Percentiles rank a stretch among this genome's conserved stretches.
phyloP scores from a whole-genome alignment of 495 filamentous ascomycete genomes.

The Evansstolkia leycettana region DNA sequence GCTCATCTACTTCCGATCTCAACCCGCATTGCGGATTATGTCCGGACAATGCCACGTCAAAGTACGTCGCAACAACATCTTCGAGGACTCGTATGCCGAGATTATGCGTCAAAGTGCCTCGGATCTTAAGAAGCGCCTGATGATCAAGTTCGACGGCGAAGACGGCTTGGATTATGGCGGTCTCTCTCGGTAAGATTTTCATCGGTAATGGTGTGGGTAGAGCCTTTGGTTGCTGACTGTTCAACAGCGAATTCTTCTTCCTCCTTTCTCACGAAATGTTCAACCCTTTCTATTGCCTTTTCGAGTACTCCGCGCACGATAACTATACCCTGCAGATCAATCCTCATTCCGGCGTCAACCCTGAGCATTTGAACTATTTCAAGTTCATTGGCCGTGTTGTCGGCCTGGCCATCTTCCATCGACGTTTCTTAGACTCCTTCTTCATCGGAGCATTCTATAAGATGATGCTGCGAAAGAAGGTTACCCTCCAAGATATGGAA shows the following conservation, averaged over 20 bases:
- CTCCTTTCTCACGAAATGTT: conserved; percentile 99
- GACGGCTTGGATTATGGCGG: conserved; percentile 97
- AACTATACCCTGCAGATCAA: conserved; percentile 99
- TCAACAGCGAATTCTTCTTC: conserved; percentile 92
- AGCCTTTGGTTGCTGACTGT: conserved; percentile 13
- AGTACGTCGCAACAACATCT: conserved; percentile 90
- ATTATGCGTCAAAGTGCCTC: conserved; percentile 95
- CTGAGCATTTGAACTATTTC: conserved; percentile 98
- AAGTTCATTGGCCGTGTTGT: conserved; percentile 99
- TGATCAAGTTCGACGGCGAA: conserved; percentile 99
- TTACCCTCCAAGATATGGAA: conserved; percentile 91
- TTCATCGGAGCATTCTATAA: conserved; percentile 99
- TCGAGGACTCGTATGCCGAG: conserved; percentile 96
- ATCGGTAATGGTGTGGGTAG: neutral
- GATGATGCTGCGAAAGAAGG: conserved; percentile 94
- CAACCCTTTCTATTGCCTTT: conserved; percentile 99
- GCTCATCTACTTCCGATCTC: conserved; percentile 97
- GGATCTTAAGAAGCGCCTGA: conserved; percentile 92
- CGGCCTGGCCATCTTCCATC: conserved; percentile 95
- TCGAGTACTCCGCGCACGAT: conserved; percentile 99
- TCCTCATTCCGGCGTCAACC: conserved; percentile 98
- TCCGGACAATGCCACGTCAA: conserved; percentile 98
- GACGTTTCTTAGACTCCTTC: conserved; percentile 95
- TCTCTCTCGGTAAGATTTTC: conserved; percentile 57
- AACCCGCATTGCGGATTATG: conserved; percentile 88